Conservation (phyloP, 2,329 filamentous ascomycete species). For the Aspergillus sp. region DNA sequence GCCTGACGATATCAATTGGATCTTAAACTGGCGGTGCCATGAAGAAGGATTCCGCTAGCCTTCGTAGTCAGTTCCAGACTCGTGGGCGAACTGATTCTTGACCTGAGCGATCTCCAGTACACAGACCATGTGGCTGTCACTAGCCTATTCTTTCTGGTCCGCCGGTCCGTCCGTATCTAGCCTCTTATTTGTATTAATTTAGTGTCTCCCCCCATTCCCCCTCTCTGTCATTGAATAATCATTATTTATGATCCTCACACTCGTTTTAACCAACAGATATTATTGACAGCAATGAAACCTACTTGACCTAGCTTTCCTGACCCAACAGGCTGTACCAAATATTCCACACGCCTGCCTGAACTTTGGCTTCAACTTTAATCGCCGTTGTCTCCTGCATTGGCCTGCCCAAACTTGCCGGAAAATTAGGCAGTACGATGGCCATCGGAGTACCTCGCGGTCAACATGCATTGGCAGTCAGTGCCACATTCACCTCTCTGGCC, state of each 20-base stretch:
- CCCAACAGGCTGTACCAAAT: not conserved
- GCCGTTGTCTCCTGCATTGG: not conserved
- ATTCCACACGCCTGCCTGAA: not conserved
- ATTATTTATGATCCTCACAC: not conserved
- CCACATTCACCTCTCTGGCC: constrained; percentile 32
- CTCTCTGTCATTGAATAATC: not conserved
- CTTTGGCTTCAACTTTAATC: not conserved
- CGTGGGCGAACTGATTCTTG: not conserved
- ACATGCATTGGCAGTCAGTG: constrained; percentile 28
- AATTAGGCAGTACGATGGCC: constrained; percentile 19
- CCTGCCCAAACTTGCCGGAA: not conserved
- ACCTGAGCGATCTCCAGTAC: not conserved
- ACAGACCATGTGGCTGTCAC: not conserved
- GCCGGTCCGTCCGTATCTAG: not conserved
- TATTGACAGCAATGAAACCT: not conserved
- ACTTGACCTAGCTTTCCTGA: not conserved
- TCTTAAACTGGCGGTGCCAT: not conserved
- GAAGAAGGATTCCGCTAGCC: not conserved
- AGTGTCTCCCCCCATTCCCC: not conserved
- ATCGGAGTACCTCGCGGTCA: constrained; percentile 28
- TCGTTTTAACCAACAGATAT: not conserved
- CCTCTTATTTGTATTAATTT: not conserved
- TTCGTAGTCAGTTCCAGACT: not conserved
- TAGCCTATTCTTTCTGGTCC: not conserved
- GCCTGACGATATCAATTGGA: not conserved